Conservation (phyloP, 768 basidiomycete species). For the Multifurca ochricompacta region DNA sequence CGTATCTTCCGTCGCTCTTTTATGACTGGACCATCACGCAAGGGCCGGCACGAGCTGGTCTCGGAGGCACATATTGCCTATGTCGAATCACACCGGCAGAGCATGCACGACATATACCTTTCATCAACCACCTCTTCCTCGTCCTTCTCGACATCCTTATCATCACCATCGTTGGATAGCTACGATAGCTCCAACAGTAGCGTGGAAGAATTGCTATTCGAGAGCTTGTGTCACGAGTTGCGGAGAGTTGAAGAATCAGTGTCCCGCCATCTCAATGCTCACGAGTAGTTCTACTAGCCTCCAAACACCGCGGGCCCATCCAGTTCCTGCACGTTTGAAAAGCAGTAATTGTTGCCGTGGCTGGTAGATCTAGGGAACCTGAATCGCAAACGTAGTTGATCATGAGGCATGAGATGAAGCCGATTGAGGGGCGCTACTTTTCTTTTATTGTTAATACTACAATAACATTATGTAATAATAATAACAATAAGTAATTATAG, state of each 20-base stretch:
- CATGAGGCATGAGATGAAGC: too few relatives aligned
- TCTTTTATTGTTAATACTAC: too few relatives aligned
- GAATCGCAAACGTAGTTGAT: too few relatives aligned
- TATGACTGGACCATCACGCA: background rate
- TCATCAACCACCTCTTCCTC: background rate
- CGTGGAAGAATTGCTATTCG: background rate
- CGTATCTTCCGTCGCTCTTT: conserved; percentile 13
- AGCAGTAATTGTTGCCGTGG: too few relatives aligned
- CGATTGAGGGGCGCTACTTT: too few relatives aligned
- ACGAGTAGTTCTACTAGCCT: background rate
- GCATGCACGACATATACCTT: background rate
- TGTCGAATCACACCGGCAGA: background rate
- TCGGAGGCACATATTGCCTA: conserved; percentile 11
- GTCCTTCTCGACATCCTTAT: background rate
- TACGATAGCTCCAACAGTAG: background rate
- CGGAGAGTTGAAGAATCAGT: conserved; percentile 5
- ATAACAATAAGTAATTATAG: too few relatives aligned
- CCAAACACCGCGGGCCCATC: background rate
- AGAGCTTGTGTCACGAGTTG: conserved; percentile 7
- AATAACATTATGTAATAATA: too few relatives aligned
- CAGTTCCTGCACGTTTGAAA: background rate
- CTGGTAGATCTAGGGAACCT: too few relatives aligned
- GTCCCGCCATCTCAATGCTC: background rate
- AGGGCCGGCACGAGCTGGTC: conserved; percentile 15
- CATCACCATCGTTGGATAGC: background rate